Evolutionary conservation across 1,284 basidiomycete species (phyloP).

Genomic region (Thecaphora thlaspeos): DNA sequence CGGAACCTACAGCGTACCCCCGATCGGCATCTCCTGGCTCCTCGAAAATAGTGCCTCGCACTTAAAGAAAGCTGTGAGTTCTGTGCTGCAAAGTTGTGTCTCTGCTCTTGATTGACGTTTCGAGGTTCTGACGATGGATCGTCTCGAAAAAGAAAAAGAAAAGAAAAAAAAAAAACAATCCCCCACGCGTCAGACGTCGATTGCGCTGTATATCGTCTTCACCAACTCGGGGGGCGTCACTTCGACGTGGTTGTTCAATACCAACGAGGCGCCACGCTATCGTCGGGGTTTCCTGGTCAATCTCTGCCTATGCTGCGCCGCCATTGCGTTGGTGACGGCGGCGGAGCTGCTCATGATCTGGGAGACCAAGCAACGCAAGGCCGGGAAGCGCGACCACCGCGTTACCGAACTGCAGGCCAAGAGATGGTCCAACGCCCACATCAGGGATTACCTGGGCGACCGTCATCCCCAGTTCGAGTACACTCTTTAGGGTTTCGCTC

Average conservation of each 20-base stretch:
- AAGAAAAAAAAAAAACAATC: too few relatives aligned
- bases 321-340: slow-evolving; percentile 21
- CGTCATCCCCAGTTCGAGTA: slow-evolving; percentile 43
- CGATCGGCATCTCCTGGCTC: slow-evolving; percentile 37
- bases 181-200: too few relatives aligned
- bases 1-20: slow-evolving; percentile 35
- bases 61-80: slow-evolving; percentile 47
- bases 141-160: too few relatives aligned
- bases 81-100: too few relatives aligned
- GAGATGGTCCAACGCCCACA: slow-evolving; percentile 35
- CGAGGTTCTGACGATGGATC: too few relatives aligned
- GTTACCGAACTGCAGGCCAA: slow-evolving; percentile 23
- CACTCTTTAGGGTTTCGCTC: too few relatives aligned
- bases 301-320: slow-evolving; percentile 30
- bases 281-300: slow-evolving; percentile 39
- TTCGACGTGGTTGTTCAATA: slow-evolving; percentile 39
- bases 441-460: slow-evolving; percentile 47
- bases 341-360: slow-evolving; percentile 39
- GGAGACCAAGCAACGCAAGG: slow-evolving; percentile 31
- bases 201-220: slow-evolving; percentile 43
- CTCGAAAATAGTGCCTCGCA: slow-evolving; percentile 36
- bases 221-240: slow-evolving; percentile 47
- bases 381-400: slow-evolving; percentile 36
- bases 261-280: slow-evolving; percentile 31
- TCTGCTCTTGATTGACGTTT: too few relatives aligned